Conservation (phyloP, 192 early-diverging fungal genomes). For the Rhizophagus clarus region DNA sequence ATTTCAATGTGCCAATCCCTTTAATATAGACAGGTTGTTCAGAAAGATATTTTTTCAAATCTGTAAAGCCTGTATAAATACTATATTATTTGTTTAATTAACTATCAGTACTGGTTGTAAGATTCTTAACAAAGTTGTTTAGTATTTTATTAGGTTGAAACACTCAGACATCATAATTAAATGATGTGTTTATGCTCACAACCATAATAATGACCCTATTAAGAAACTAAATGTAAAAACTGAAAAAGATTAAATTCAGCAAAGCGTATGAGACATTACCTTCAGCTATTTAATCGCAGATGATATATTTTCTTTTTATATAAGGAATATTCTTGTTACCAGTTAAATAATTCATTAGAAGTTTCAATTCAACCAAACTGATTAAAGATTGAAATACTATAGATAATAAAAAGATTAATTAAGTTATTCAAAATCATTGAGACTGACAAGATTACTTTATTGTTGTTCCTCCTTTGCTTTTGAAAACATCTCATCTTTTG, state of each 20-base stretch:
- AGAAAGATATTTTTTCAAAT: not conserved
- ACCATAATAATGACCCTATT: not conserved
- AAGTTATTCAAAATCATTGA: too few relatives aligned
- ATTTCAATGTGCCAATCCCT: not conserved
- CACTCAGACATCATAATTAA: not conserved
- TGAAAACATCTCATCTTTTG: not conserved
- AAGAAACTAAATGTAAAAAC: conserved; percentile 3
- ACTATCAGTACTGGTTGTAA: not conserved
- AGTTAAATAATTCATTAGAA: not conserved
- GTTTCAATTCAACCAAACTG: conserved; percentile 20
- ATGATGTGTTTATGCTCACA: not conserved
- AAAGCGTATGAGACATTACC: not conserved
- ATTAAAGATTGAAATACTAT: conserved; percentile 19
- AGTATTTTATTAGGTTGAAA: not conserved
- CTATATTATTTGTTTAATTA: not conserved
- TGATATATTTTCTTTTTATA: not conserved
- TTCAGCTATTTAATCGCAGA: not conserved
- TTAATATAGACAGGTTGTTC: too few relatives aligned
- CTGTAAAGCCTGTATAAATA: not conserved
- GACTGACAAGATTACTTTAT: not conserved
- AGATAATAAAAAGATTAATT: conserved; percentile 7
- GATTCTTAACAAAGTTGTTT: not conserved
- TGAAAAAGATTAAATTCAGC: not conserved
- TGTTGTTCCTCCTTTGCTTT: not conserved
- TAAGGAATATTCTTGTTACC: not conserved